Evolutionary conservation across 495 filamentous ascomycete genomes (phyloP).

Genomic region (Penicillium ochrochloron): DNA sequence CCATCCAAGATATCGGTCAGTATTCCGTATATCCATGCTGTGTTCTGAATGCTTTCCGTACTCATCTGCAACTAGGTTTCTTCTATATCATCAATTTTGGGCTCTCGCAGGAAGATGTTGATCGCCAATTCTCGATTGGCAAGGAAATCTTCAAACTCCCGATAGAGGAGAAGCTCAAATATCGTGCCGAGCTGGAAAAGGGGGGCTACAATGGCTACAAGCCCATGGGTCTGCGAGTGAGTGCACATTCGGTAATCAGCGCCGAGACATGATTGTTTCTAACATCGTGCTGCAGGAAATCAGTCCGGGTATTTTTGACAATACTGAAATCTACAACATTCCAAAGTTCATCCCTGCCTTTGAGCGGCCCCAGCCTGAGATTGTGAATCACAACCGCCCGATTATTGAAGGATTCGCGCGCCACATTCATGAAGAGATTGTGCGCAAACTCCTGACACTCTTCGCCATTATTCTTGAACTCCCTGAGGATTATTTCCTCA

Average conservation of each 20-base stretch:
- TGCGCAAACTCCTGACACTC: slow-evolving; percentile 49
- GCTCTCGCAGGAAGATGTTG: slow-evolving; percentile 53
- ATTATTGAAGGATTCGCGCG: slow-evolving; percentile 55
- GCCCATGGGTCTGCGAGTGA: slow-evolving; percentile 24
- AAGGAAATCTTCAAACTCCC: slow-evolving; percentile 54
- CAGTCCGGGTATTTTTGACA: slow-evolving; percentile 49
- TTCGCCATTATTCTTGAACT: slow-evolving; percentile 57
- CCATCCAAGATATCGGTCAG: slow-evolving; percentile 29
- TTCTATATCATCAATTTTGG: slow-evolving; percentile 57
- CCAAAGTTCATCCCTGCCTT: slow-evolving; percentile 53
- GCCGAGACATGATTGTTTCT: slow-evolving; percentile 10
- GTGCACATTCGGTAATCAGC: not conserved
- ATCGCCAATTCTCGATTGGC: slow-evolving; percentile 56
- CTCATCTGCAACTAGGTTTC: slow-evolving; percentile 34
- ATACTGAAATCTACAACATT: slow-evolving; percentile 60
- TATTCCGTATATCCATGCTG: not conserved
- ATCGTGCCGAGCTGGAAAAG: slow-evolving; percentile 48
- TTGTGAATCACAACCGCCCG: slow-evolving; percentile 41
- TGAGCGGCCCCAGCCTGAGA: slow-evolving; percentile 46
- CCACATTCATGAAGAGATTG: slow-evolving; percentile 51
- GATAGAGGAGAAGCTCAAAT: slow-evolving; percentile 53
- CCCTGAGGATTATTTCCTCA: slow-evolving; percentile 54
- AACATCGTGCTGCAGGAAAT: slow-evolving; percentile 20
- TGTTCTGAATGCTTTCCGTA: not conserved
- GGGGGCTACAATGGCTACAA: slow-evolving; percentile 51